phyloP scores from a whole-genome alignment of 2,329 filamentous ascomycete genomes.

The Hirsutella thompsonii region DNA sequence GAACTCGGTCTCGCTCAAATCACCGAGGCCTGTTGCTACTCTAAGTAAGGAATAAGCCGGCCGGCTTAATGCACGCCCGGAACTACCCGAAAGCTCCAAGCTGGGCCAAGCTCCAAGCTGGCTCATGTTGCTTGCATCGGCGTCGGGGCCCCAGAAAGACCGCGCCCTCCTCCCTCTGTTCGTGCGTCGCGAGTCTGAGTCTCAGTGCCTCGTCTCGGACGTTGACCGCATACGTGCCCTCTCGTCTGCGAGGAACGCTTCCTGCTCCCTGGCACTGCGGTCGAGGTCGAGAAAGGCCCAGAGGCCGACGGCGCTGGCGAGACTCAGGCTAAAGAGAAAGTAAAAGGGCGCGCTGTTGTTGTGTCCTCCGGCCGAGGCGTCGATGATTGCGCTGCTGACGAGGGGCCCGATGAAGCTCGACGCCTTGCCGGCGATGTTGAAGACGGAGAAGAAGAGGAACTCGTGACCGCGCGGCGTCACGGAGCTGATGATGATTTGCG shows the following conservation, averaged over 20 bases:
- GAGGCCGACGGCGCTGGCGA: conserved; percentile 39
- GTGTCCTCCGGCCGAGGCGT: conserved; percentile 37
- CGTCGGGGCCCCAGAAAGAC: too few species aligned
- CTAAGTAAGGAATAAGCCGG: too few species aligned
- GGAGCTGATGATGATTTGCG: conserved; percentile 58
- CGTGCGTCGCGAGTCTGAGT: background rate
- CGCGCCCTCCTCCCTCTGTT: background rate
- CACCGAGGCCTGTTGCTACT: too few species aligned
- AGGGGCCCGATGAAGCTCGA: conserved; percentile 56
- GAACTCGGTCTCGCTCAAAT: too few species aligned
- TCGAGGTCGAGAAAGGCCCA: conserved; percentile 45
- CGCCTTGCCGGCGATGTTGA: conserved; percentile 57
- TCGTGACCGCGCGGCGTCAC: conserved; percentile 56
- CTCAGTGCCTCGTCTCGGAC: background rate
- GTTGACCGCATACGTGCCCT: background rate
- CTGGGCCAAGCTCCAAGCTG: too few species aligned
- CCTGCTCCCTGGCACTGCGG: conserved; percentile 47
- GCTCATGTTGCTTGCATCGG: too few species aligned
- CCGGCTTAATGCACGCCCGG: too few species aligned
- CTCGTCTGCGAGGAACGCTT: conserved; percentile 31
- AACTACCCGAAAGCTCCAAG: too few species aligned
- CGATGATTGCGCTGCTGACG: conserved; percentile 57
- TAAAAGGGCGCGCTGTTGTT: conserved; percentile 53
- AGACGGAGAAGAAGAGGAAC: conserved; percentile 57
- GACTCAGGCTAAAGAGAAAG: conserved; percentile 46